Evolutionary conservation across 2,329 filamentous ascomycete genomes (phyloP).

Genomic region (Aspergillus neotritici): DNA sequence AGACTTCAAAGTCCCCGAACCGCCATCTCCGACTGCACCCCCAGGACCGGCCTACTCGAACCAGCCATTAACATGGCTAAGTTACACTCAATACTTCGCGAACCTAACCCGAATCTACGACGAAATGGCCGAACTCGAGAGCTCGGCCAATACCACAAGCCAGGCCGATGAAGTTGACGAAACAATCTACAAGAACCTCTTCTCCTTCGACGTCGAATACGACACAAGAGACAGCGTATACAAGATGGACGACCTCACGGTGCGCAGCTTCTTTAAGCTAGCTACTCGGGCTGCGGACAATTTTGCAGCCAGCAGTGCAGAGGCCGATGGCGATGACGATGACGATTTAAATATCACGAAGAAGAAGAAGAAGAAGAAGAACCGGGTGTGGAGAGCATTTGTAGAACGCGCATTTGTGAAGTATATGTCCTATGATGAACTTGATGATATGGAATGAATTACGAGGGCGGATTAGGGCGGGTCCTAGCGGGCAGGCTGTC

Average conservation of each 20-base stretch:
- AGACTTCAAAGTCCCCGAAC: conserved; percentile 60
- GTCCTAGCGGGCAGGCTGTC: background rate
- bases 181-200: conserved; percentile 52
- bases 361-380: conserved; percentile 41
- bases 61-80: conserved; percentile 70
- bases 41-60: conserved; percentile 88
- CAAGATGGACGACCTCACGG: conserved; percentile 73
- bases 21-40: conserved; percentile 64
- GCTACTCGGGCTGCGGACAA: conserved; percentile 68
- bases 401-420: conserved; percentile 73
- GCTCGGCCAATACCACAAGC: background rate
- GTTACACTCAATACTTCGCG: conserved; percentile 87
- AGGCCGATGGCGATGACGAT: background rate
- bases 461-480: background rate
- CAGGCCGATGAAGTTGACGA: conserved; percentile 45
- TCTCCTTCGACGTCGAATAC: conserved; percentile 79
- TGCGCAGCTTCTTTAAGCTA: conserved; percentile 71
- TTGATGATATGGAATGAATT: conserved; percentile 39
- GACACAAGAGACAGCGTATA: conserved; percentile 69
- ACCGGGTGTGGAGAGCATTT: conserved; percentile 73
- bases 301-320: conserved; percentile 11
- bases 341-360: conserved; percentile 25
- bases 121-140: conserved; percentile 43
- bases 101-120: conserved; percentile 91
- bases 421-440: conserved; percentile 60